Evolutionary conservation across 1,284 basidiomycete genomes (phyloP).

Genomic region (Grifola frondosa): DNA sequence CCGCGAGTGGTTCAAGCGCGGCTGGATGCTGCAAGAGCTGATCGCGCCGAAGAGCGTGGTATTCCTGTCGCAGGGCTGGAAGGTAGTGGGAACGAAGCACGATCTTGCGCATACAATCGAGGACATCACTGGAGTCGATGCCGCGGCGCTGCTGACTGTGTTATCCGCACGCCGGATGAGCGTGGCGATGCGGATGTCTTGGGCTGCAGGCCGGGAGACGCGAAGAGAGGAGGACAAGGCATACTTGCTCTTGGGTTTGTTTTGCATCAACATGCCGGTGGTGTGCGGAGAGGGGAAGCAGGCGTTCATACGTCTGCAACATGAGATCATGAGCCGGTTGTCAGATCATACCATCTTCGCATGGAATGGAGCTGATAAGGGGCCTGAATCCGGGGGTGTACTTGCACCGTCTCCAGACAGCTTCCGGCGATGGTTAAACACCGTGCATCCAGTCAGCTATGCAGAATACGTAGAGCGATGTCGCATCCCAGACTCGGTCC

Average conservation of each 20-base stretch:
- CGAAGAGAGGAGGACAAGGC: constrained; percentile 2
- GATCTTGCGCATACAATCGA: background rate
- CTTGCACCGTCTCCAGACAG: constrained; percentile 6
- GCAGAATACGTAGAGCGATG: no score
- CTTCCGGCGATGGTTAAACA: no score
- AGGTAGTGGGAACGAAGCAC: background rate
- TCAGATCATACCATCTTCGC: constrained; percentile 1
- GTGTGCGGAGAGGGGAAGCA: constrained; percentile 3
- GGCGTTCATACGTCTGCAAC: constrained; percentile 2
- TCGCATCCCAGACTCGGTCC: background rate
- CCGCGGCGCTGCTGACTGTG: no score
- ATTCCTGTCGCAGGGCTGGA: constrained; percentile 1
- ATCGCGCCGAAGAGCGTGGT: background rate
- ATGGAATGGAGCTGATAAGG: background rate
- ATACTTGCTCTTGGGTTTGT: constrained; percentile 4
- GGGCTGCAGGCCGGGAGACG: background rate
- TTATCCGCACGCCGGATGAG: background rate
- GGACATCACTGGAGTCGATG: background rate
- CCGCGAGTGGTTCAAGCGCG: background rate
- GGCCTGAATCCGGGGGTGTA: constrained; percentile 3
- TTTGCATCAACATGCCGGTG: background rate
- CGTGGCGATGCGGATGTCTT: constrained; percentile 1
- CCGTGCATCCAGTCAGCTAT: no score
- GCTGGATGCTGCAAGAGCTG: constrained; percentile 5
- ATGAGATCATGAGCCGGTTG: background rate